Percentiles rank a stretch among this genome's conserved stretches.
Evolutionary conservation across 345 rosid genomes (phyloP).

Genomic region (Carallia brachiata): DNA sequence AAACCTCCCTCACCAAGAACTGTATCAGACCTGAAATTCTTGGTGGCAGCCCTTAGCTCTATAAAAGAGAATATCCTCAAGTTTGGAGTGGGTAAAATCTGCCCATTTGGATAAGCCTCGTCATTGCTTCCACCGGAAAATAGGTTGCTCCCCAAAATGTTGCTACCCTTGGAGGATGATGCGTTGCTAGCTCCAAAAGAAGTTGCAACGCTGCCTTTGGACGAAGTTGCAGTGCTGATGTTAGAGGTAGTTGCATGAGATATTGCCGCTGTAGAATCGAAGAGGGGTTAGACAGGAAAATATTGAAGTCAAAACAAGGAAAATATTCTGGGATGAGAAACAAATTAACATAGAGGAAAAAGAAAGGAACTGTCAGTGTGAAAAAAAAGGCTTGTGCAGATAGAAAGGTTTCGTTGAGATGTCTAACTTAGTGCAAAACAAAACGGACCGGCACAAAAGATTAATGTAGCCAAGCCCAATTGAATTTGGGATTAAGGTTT

Average conservation of each 20-base stretch:
- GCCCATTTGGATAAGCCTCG: slow-evolving; percentile 51
- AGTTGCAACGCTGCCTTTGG: slow-evolving; percentile 23
- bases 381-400: too few relatives aligned
- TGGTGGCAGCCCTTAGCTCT: slow-evolving; percentile 70
- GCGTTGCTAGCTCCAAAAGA: slow-evolving; percentile 35
- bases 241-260: slow-evolving; percentile 53
- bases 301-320: slow-evolving; percentile 6
- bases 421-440: too few relatives aligned
- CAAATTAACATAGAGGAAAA: too few relatives aligned
- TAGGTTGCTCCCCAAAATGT: slow-evolving; percentile 56
- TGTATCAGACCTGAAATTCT: slow-evolving; percentile 63
- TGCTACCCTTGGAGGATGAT: slow-evolving; percentile 56
- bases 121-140: slow-evolving; percentile 67
- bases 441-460: too few relatives aligned
- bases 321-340: too few relatives aligned
- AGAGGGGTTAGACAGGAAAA: background rate
- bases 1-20: slow-evolving; percentile 94
- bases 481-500: too few relatives aligned
- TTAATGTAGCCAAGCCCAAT: too few relatives aligned
- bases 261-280: slow-evolving; percentile 31
- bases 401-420: too few relatives aligned
- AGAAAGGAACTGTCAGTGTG: too few relatives aligned
- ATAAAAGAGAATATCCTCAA: slow-evolving; percentile 59
- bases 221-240: slow-evolving; percentile 41
- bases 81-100: slow-evolving; percentile 62